Evolutionary conservation across 441 rosid species (phyloP).

Genomic region (Jatropha multifida): DNA sequence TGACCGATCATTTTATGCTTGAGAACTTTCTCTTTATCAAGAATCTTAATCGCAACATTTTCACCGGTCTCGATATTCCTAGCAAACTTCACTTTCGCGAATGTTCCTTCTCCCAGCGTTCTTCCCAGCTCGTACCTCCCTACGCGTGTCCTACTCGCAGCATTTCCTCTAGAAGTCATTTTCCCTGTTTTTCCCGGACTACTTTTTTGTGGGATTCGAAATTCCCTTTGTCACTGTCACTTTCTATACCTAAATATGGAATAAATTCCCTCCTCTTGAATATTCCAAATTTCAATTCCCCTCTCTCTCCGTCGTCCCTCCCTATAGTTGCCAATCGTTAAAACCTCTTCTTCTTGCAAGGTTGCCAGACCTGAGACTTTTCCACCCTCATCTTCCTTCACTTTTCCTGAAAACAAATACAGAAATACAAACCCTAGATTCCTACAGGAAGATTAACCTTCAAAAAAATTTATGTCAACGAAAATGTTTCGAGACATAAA

Average conservation of each 20-base stretch:
- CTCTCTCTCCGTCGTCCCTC: neutral
- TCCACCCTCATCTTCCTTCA: conserved; percentile 51
- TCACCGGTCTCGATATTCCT: conserved; percentile 68
- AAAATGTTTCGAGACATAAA: neutral
- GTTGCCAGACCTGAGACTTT: conserved; percentile 98
- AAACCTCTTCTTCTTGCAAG: conserved; percentile 93
- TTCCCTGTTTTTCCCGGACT: neutral
- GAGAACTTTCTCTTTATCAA: conserved; percentile 84
- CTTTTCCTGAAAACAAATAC: neutral
- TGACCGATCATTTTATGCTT: conserved; percentile 92
- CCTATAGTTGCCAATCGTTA: conserved; percentile 30
- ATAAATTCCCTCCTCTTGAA: neutral
- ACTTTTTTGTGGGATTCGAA: neutral
- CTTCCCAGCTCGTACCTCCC: conserved; percentile 94
- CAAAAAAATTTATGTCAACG: neutral
- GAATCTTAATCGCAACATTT: conserved; percentile 83
- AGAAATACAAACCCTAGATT: neutral
- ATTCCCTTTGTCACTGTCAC: neutral
- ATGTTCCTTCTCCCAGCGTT: conserved; percentile 93
- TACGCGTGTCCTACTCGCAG: conserved; percentile 62
- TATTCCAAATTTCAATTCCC: neutral
- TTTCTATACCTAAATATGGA: neutral
- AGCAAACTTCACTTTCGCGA: conserved; percentile 96
- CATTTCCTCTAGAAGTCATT: conserved; percentile 50
- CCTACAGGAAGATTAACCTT: neutral